Conservation (phyloP, 805 yeast species). For the Zygotorulaspora chibaensis region DNA sequence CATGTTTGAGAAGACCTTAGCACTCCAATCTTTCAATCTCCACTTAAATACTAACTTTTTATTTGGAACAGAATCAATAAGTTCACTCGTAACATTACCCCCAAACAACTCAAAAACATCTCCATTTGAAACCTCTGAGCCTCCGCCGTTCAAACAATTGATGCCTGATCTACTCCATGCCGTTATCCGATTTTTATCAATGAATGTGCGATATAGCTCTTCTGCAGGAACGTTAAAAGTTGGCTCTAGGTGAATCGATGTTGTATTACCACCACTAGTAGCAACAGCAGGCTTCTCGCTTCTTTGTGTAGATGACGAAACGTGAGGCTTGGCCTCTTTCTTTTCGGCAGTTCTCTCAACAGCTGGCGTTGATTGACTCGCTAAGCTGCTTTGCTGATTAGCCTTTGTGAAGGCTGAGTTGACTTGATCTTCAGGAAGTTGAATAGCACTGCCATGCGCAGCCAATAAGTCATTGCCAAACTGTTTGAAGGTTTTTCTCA, state of each 20-base stretch:
- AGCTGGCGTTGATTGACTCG: constrained; percentile 11
- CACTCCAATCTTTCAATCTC: constrained; percentile 87
- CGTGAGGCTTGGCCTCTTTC: constrained; percentile 13
- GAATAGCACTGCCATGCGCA: constrained; percentile 81
- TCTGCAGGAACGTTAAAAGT: constrained; percentile 84
- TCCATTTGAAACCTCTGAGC: constrained; percentile 49
- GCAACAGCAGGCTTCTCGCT: constrained; percentile 11
- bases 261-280: constrained; percentile 51
- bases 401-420: constrained; percentile 52
- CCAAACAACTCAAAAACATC: constrained; percentile 72
- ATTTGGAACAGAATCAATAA: constrained; percentile 54
- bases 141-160: constrained; percentile 20
- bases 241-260: constrained; percentile 72
- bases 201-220: constrained; percentile 71
- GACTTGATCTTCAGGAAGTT: constrained; percentile 66
- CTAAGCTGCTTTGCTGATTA: constrained; percentile 38
- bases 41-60: constrained; percentile 67
- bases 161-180: constrained; percentile 81
- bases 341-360: constrained; percentile 8
- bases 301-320: constrained; percentile 10
- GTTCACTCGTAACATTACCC: constrained; percentile 76
- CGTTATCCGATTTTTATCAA: constrained; percentile 73
- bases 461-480: constrained; percentile 77
- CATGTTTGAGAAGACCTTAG: constrained; percentile 72
- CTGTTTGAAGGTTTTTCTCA: constrained; percentile 53